phyloP scores from a whole-genome alignment of 2,329 filamentous ascomycete species.

The Botryotinia narcissicola region DNA sequence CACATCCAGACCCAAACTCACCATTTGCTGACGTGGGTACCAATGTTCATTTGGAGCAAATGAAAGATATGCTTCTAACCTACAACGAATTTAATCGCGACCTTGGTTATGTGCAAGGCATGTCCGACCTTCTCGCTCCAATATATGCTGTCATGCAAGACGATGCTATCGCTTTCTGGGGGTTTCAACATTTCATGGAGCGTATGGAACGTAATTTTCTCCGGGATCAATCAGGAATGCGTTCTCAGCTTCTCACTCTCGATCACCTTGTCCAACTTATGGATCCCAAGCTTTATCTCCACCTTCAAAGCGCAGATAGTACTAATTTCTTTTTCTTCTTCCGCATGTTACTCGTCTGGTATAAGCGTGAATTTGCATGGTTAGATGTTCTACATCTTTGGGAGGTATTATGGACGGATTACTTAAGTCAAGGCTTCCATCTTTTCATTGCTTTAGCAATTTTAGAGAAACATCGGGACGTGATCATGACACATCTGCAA shows the following conservation, averaged over 20 bases:
- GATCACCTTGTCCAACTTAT: conserved; percentile 96
- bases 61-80: conserved; percentile 98
- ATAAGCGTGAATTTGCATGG: conserved; percentile 96
- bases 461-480: conserved; percentile 89
- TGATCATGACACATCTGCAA: conserved; percentile 91
- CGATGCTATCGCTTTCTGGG: conserved; percentile 96
- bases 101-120: conserved; percentile 95
- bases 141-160: conserved; percentile 98
- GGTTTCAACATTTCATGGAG: conserved; percentile 92
- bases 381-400: conserved; percentile 80
- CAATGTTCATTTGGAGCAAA: conserved; percentile 95
- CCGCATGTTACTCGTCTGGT: conserved; percentile 98
- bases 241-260: conserved; percentile 81
- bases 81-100: conserved; percentile 98
- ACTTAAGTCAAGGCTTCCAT: conserved; percentile 83
- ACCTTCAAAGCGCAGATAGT: conserved; percentile 84
- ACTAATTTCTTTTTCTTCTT: conserved; percentile 99
- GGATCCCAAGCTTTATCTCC: conserved; percentile 90
- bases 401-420: conserved; percentile 95
- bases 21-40: conserved; percentile 91
- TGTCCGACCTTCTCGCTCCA: conserved; percentile 94
- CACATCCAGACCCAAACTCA: conserved; percentile 92
- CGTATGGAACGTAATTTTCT: conserved; percentile 98
- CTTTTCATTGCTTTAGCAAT: conserved; percentile 93
- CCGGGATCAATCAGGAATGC: conserved; percentile 94